Base-by-base conservation (phyloP, 306 rosid species). In the Fagus sylvatica region DNA sequence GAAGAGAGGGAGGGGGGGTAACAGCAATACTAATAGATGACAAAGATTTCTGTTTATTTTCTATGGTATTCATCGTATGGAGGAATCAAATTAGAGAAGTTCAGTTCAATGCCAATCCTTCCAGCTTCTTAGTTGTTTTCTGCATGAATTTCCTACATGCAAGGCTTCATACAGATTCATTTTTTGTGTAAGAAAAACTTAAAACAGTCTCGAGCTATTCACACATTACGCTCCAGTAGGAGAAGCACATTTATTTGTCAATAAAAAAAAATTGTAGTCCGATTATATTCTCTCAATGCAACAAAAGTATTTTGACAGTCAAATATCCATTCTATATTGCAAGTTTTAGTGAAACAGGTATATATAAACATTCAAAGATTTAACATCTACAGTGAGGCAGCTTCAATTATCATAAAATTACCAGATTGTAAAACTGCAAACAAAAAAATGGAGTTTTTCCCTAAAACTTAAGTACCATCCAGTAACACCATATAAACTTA, bases 401-500 rank as follows among this genome's bases (percentile, higher is more conserved):
- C 69, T 34, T 6, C 41, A 62, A 19, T 62, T 34, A 16, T 15
- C 69, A 62, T 33, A n/a, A 13, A 60, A 36, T 15, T 62, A 15
- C 9, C 43, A 16, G 11, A 62, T 62, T 11, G 28, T 34, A 34
- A 62, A 28, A 57, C 36, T 3, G 64, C 16, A 57, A 57, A 9
- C 30, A 57, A 61, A 34, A 33, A 61, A 6, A 59, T 8, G 8
- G 41, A 62, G 22, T 36, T 13, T 34, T 62, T 62, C 41, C 16
- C 69, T 42, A 34, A 15, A 34, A 15, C 19, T 36, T 15, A 16
- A 28, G 70, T 37, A 37, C 28, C 28, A 60, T 32, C 39, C 15
- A 74, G 53, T 70, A 72, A 72, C 73, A 72, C 57, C 55, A 81
- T 64, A 73, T 75, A 61, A 79, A 80, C 98, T 86, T 89, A 91